Evolutionary conservation across 257 asterid genomes (phyloP).

Genomic region (Solanum bukasovii): DNA sequence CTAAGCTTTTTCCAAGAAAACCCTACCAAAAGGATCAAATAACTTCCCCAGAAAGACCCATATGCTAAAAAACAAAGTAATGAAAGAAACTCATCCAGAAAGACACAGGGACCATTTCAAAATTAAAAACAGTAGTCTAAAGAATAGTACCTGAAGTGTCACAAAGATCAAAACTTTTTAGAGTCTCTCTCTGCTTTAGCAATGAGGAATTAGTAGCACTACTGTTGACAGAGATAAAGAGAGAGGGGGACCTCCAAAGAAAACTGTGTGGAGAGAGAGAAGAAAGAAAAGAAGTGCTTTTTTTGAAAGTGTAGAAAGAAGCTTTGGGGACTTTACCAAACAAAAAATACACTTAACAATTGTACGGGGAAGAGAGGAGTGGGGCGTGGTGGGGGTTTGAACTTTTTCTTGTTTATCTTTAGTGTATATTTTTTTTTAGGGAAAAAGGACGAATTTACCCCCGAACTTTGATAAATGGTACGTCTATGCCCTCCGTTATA

Average conservation of each 20-base stretch:
- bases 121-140: not conserved
- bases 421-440: no score
- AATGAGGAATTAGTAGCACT: not conserved
- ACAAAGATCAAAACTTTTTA: conserved; percentile 1
- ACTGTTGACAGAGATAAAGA: conserved; percentile 1
- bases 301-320: not conserved
- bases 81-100: not conserved
- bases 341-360: not conserved
- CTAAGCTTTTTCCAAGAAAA: not conserved
- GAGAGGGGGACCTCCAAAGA: not conserved
- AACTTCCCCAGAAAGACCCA: not conserved
- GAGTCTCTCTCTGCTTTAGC: not conserved
- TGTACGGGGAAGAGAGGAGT: not conserved
- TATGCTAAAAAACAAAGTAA: not conserved
- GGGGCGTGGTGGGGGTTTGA: not conserved
- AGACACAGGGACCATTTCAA: not conserved
- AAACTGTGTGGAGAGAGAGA: not conserved
- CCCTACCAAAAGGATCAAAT: not conserved
- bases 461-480: no score
- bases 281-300: not conserved
- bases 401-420: not conserved
- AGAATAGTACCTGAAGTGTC: not conserved
- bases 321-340: not conserved
- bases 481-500: no score
- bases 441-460: no score